Evolutionary conservation across 2,329 filamentous ascomycete genomes (phyloP).

Genomic region (Diaporthe vexans): DNA sequence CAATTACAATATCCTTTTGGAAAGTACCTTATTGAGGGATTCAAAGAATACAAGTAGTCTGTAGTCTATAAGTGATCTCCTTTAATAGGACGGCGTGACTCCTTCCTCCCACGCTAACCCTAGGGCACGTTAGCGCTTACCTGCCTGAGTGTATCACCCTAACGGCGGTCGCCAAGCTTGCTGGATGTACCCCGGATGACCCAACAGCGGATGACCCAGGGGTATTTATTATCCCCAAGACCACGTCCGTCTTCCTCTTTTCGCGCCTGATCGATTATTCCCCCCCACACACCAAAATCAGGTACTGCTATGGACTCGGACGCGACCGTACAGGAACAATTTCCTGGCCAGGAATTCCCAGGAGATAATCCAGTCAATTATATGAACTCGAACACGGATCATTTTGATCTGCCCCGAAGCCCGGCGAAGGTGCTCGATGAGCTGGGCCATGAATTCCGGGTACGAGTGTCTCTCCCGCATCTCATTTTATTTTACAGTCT

Average conservation of each 20-base stretch:
- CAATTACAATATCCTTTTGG: too few species aligned
- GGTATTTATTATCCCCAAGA: constrained; percentile 16
- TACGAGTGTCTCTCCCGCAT: not conserved
- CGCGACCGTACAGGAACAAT: not conserved
- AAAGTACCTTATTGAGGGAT: too few species aligned
- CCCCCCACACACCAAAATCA: not conserved
- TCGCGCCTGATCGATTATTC: not conserved
- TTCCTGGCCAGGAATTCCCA: constrained; percentile 12
- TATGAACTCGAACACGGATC: not conserved
- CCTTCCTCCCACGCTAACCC: not conserved
- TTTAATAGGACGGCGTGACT: not conserved
- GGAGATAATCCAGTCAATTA: constrained; percentile 4
- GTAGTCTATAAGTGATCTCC: not conserved
- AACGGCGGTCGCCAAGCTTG: not conserved
- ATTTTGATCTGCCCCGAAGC: not conserved
- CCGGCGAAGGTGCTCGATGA: constrained; percentile 16
- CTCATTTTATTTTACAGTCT: not conserved
- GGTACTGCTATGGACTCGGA: not conserved
- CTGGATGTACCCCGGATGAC: too few species aligned
- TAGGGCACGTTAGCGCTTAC: constrained; percentile 9
- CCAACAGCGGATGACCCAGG: not conserved
- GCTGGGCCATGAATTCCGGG: constrained; percentile 16
- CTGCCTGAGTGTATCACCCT: too few species aligned
- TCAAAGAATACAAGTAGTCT: too few species aligned
- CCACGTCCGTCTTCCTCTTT: not conserved